Evolutionary conservation across 2,329 filamentous ascomycete species (phyloP).

Genomic region (Curvularia spicifera): DNA sequence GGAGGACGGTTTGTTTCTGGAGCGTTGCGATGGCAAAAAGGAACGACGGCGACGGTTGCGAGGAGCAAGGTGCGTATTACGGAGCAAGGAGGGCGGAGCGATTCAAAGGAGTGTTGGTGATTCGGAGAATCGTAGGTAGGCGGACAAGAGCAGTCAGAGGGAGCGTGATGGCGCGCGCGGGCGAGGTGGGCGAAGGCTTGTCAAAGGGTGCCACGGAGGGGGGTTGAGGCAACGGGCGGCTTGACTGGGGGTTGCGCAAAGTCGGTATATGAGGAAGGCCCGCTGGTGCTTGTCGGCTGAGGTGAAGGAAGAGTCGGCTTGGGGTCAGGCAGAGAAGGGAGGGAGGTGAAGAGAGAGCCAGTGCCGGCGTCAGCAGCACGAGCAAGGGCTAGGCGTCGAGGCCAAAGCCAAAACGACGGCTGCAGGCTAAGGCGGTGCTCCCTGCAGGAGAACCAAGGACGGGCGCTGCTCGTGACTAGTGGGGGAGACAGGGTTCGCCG

Average conservation of each 20-base stretch:
- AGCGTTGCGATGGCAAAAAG: conserved; percentile 17
- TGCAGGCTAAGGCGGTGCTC: conserved; percentile 25
- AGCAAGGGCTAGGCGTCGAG: conserved; percentile 20
- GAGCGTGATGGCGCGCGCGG: conserved; percentile 41
- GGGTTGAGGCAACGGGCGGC: conserved; percentile 18
- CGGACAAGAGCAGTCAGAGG: not conserved
- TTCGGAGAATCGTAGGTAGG: conserved; percentile 42
- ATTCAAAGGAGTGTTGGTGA: conserved; percentile 45
- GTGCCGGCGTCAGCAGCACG: conserved; percentile 19
- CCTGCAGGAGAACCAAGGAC: conserved; percentile 30
- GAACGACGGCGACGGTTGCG: conserved; percentile 20
- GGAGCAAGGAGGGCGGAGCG: conserved; percentile 10
- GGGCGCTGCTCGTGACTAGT: conserved; percentile 16
- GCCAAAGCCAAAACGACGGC: conserved; percentile 23
- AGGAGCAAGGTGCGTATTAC: conserved; percentile 29
- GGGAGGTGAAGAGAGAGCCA: not conserved
- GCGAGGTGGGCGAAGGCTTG: conserved; percentile 25
- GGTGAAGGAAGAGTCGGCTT: conserved; percentile 29
- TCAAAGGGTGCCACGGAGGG: conserved; percentile 25
- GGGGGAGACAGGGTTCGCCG: conserved; percentile 18
- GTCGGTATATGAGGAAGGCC: conserved; percentile 39
- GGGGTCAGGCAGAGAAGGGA: conserved; percentile 17
- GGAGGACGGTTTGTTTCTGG: conserved; percentile 11
- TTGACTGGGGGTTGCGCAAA: conserved; percentile 32
- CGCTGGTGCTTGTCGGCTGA: conserved; percentile 48